Base-by-base conservation (phyloP, 441 rosid species). In the Erysimum pusillum region DNA sequence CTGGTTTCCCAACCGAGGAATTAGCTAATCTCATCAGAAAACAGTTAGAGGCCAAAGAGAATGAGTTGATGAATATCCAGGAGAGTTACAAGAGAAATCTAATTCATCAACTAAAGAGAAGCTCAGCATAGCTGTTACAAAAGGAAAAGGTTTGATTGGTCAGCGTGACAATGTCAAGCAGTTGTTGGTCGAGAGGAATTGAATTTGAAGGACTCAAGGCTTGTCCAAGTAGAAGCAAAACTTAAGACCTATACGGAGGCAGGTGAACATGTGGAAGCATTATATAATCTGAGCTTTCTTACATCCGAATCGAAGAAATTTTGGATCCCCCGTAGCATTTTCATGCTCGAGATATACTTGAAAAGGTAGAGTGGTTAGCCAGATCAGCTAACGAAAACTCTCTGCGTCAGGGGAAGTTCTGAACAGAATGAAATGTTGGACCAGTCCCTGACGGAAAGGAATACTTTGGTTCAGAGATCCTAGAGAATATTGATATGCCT, bases 401-500 rank as follows among this genome's bases (percentile, higher is more conserved):
- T 80, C 57, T 85, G 67, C 91, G 88, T 34, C 84, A 97, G 67
- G 85, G 89, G 60, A 94, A 91, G 83, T 97, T 94, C 99, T 63
- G 99, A 97, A 82, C 97, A 95, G 85, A 97, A 91, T 87, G 99
- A 94, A 87, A 93, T 94, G 99, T 93, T 94, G 80, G 99, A 97
- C 78, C 99, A 93, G 79, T 97, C 99, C 70, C 85, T 97, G 73
- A 78, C 88, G 98, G 93, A 91, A 76, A 93, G 99, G 85, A 94
- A 93, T 80, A 85, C 84, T 51, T 75, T 93, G 85, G 88, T 94
- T 72, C 95, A 93, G 90, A 88, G 91, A 84, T 89, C 68, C 80
- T 97, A 72, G 94, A 78, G 68, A 83, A 85, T 79, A 87, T 93
- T 60, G 53, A 88, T 83, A 82, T 95, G 83, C 97, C 99, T 69